Evolutionary conservation across 2,329 filamentous ascomycete genomes (phyloP).

Genomic region (Paraconiothyrium brasiliense): DNA sequence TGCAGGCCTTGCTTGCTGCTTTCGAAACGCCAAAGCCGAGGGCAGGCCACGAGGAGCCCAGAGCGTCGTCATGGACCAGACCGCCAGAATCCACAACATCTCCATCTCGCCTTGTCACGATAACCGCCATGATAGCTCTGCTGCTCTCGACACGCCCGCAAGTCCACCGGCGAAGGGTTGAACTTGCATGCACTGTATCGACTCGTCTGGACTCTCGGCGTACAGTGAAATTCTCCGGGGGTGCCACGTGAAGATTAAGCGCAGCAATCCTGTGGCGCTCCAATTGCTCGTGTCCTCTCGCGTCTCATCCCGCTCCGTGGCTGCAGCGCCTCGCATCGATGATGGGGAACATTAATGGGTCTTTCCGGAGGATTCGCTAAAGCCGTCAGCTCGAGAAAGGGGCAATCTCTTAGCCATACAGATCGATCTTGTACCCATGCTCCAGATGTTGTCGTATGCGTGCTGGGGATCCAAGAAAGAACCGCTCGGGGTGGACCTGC

Average conservation of each 20-base stretch:
- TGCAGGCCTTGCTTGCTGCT: slow-evolving; percentile 25
- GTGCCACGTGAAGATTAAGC: slow-evolving; percentile 2
- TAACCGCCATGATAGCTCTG: not conserved
- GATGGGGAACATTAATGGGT: not conserved
- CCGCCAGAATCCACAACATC: slow-evolving; percentile 2
- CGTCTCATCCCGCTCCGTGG: not conserved
- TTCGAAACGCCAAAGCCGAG: slow-evolving; percentile 34
- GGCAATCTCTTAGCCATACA: not conserved
- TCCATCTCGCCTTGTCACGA: not conserved
- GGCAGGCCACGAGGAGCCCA: slow-evolving; percentile 5
- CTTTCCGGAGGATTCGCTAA: slow-evolving; percentile 4
- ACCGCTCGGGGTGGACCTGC: not conserved
- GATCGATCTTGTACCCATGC: not conserved
- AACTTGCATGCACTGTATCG: not conserved
- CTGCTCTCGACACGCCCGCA: not conserved
- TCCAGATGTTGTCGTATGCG: not conserved
- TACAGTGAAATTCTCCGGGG: not conserved
- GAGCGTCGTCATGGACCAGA: slow-evolving; percentile 2
- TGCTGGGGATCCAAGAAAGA: not conserved
- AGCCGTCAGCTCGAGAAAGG: not conserved
- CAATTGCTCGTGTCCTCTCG: not conserved
- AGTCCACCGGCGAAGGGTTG: not conserved
- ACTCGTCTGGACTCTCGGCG: not conserved
- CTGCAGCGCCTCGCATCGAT: not conserved
- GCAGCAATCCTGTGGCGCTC: slow-evolving; percentile 3